Evolutionary conservation across 495 filamentous ascomycete species (phyloP), one percentile per base, ranked within the genome.

Genomic region (Amniculicola lignicola): DNA sequence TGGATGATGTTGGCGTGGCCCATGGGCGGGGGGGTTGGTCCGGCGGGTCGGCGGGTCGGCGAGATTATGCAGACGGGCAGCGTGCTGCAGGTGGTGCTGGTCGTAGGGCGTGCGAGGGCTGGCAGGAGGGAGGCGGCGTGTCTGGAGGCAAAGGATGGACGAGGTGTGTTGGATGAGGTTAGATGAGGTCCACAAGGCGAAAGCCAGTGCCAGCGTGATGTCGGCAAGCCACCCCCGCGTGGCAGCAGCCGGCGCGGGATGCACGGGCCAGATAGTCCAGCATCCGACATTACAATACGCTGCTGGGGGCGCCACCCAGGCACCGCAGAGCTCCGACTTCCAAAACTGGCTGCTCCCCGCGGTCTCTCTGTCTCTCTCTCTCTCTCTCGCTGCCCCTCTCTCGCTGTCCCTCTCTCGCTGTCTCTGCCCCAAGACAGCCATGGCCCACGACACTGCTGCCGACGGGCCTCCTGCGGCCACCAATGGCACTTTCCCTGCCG

Each of bases 401-500:
- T n/a, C 7, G 29, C 29, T 33, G 7, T 7, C 29, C 7, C 29
- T 33, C 7, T 33, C 29, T 33, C 29, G 29, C 29, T n/a, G n/a
- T 7, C 29, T n/a, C 7, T n/a, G 29, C 29, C 29, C n/a, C 29
- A 7, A 7, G 29, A 33, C n/a, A 33, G 29, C 29, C 29, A 40
- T 51, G 31, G 47, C 33, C 33, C 21, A 27, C 7, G 29, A 7
- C 29, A 40, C 7, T 18, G 19, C 19, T 9, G 37, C 37, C 37
- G 37, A 40, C 6, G 6, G 6, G 19, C 10, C 37, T 18, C 9
- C 50, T 18, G 31, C 28, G 4, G 35, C 40, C 21, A 36, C 57
- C 27, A 66, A 68, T 50, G 63, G 63, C 28, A 50, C 63, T 22
- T 51, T 67, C 9, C 63, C 61, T 1, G 33, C 49, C 9, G 23